These are phyloP conservation scores for Lentinula sp. DNA, from an alignment of 768 basidiomycete genomes.

Conservation along the genomic window DNA sequence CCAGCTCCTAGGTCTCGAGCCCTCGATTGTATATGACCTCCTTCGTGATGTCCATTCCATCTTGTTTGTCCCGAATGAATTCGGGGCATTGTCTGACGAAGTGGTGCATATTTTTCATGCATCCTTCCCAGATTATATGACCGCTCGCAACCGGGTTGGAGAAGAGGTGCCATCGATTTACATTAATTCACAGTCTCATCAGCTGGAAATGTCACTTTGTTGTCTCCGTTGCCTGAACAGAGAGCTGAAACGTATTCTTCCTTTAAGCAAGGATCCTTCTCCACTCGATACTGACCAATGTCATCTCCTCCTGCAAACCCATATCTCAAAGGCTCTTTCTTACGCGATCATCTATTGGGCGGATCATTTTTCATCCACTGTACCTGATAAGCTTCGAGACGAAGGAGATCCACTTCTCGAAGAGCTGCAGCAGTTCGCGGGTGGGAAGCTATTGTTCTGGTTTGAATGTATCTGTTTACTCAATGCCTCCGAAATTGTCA, in stretches of 20 bases:
- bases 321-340: neutral
- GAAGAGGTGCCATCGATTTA: neutral
- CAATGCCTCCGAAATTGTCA: neutral
- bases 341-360: conserved; percentile 1
- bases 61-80: neutral
- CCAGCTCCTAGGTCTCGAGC: neutral
- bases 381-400: no score
- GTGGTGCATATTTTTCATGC: neutral
- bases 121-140: neutral
- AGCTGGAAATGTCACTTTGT: neutral
- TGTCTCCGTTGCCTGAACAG: neutral
- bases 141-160: neutral
- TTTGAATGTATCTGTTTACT: neutral
- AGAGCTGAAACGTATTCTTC: neutral
- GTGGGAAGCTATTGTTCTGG: neutral
- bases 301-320: no score
- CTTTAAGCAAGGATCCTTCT: neutral
- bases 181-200: neutral
- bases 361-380: neutral
- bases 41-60: conserved; percentile 1
- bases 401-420: neutral
- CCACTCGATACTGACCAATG: neutral
- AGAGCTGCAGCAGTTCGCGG: neutral
- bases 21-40: neutral
- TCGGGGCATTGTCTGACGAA: neutral